Percentiles rank a stretch among this genome's conserved stretches.
Evolutionary conservation across 2,329 filamentous ascomycete genomes (phyloP).

Genomic region (Fusarium buxicola): DNA sequence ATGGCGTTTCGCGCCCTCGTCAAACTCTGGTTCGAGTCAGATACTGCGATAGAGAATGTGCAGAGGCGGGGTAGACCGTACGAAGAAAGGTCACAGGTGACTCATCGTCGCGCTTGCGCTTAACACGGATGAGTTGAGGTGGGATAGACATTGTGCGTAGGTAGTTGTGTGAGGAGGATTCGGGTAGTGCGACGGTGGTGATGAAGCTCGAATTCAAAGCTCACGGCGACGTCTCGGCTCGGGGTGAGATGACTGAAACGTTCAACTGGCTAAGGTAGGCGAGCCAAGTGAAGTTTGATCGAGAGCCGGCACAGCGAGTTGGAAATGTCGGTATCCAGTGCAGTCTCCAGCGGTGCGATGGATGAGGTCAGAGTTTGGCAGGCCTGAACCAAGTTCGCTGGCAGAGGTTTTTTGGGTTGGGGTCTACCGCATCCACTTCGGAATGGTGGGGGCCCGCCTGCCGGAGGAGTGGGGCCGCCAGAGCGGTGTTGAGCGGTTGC

Average conservation of each 20-base stretch:
- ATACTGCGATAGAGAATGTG: slow-evolving; percentile 9
- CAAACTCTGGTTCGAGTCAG: slow-evolving; percentile 58
- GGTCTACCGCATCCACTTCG: slow-evolving; percentile 18
- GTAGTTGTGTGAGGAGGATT: not conserved
- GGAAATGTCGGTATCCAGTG: not conserved
- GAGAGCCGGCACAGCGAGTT: not conserved
- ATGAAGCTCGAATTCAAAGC: not conserved
- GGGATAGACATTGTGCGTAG: slow-evolving; percentile 63
- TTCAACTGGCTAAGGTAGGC: not conserved
- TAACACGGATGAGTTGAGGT: slow-evolving; percentile 69
- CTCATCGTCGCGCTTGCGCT: slow-evolving; percentile 68
- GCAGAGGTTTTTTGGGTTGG: slow-evolving; percentile 3
- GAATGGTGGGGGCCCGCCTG: not conserved
- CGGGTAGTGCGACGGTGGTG: not conserved
- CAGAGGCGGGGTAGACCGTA: slow-evolving; percentile 49
- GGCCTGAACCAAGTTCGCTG: slow-evolving; percentile 5
- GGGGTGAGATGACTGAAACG: not conserved
- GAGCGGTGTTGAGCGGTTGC: no score
- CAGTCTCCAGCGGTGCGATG: slow-evolving; percentile 4
- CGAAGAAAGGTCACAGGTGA: slow-evolving; percentile 67
- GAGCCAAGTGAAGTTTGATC: not conserved
- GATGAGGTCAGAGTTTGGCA: slow-evolving; percentile 36
- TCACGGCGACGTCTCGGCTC: not conserved
- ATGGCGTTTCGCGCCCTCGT: slow-evolving; percentile 64
- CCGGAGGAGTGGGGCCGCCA: slow-evolving; percentile 12